phyloP scores from a whole-genome alignment of 2,329 filamentous ascomycete genomes.

The Hypoxylon sp. region DNA sequence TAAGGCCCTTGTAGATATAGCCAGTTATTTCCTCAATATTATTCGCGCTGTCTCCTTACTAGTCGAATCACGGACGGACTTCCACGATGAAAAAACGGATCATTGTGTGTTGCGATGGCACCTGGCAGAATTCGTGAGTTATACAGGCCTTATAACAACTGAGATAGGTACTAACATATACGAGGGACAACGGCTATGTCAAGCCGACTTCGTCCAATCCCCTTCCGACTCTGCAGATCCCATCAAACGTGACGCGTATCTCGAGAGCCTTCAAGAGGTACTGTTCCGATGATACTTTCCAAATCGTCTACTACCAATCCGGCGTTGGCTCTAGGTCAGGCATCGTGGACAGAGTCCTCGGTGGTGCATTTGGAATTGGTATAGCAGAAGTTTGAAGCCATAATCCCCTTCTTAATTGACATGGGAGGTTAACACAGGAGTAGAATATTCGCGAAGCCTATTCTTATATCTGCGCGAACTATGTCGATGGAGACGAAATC shows the following conservation, averaged over 20 bases:
- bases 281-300: constrained; percentile 65
- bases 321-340: constrained; percentile 69
- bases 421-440: constrained; percentile 33
- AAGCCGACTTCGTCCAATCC: constrained; percentile 56
- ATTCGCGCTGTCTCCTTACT: background rate
- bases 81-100: constrained; percentile 58
- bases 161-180: constrained; percentile 24
- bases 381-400: constrained; percentile 62
- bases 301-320: constrained; percentile 72
- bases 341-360: constrained; percentile 63
- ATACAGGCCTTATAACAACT: background rate
- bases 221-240: constrained; percentile 61
- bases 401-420: background rate
- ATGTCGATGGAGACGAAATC: constrained; percentile 69
- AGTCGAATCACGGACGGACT: background rate
- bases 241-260: constrained; percentile 73
- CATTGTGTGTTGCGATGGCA: constrained; percentile 67
- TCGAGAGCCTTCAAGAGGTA: constrained; percentile 67
- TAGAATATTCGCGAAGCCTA: constrained; percentile 72
- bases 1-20: constrained; percentile 1
- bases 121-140: constrained; percentile 64
- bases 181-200: constrained; percentile 61
- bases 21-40: constrained; percentile 11
- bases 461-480: constrained; percentile 72
- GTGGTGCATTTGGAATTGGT: constrained; percentile 68